Percentiles rank a stretch among this genome's conserved stretches.
These are phyloP conservation scores for Colletotrichum euphorbiae DNA, from an alignment of 2,329 filamentous ascomycete genomes.

Conservation along the genomic window DNA sequence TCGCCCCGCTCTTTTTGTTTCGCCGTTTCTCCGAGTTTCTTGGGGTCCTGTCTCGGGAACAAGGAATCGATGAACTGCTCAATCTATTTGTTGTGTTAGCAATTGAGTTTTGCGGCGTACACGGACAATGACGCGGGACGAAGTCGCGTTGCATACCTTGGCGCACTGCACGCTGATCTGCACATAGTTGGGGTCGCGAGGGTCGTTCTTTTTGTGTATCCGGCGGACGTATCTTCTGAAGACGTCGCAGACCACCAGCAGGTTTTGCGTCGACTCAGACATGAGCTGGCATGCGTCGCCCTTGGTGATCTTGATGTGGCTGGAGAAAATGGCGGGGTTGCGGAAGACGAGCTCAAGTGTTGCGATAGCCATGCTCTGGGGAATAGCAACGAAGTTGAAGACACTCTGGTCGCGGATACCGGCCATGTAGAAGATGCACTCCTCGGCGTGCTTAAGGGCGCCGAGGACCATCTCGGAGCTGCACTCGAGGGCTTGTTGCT, in stretches of 20 bases:
- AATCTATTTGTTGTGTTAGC: slow-evolving; percentile 66
- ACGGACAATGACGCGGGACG: slow-evolving; percentile 13
- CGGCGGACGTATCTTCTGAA: slow-evolving; percentile 82
- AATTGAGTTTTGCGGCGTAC: background rate
- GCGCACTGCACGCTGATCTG: slow-evolving; percentile 92
- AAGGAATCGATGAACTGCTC: slow-evolving; percentile 96
- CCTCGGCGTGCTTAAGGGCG: slow-evolving; percentile 85
- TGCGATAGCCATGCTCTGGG: slow-evolving; percentile 96
- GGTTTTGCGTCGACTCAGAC: slow-evolving; percentile 92
- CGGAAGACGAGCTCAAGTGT: slow-evolving; percentile 93
- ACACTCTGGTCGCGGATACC: slow-evolving; percentile 95
- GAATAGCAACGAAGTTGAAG: slow-evolving; percentile 99
- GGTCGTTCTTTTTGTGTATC: slow-evolving; percentile 95
- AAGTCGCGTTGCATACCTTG: slow-evolving; percentile 67
- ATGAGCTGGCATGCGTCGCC: slow-evolving; percentile 92
- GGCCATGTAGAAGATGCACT: slow-evolving; percentile 98
- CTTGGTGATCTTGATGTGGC: slow-evolving; percentile 96
- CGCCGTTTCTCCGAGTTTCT: slow-evolving; percentile 61
- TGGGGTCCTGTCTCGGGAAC: slow-evolving; percentile 85
- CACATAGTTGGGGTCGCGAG: slow-evolving; percentile 90
- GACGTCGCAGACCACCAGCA: slow-evolving; percentile 81
- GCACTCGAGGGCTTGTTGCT: slow-evolving; percentile 82
- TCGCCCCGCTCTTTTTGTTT: slow-evolving; percentile 54
- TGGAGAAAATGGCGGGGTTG: slow-evolving; percentile 86
- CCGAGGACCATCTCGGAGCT: slow-evolving; percentile 95